phyloP scores from a whole-genome alignment of 2,329 filamentous ascomycete genomes.

The Aspergillus sp. region DNA sequence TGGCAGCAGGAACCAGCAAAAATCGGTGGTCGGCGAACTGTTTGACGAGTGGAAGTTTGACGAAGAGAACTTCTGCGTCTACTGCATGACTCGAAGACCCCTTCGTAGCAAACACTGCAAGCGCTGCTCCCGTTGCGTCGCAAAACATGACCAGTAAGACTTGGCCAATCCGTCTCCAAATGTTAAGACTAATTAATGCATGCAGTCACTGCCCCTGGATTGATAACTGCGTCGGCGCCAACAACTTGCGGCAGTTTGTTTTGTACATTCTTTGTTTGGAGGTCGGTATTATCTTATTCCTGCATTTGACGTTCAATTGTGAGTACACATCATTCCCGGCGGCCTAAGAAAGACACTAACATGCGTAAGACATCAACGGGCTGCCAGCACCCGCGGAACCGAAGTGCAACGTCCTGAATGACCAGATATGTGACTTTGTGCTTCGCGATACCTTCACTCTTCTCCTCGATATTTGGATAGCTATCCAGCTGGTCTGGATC shows the following conservation, averaged over 20 bases:
- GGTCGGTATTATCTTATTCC: conserved; percentile 69
- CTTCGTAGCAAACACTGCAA: conserved; percentile 95
- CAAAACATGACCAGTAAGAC: conserved; percentile 92
- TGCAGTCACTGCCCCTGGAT: conserved; percentile 94
- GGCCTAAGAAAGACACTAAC: conserved; percentile 1
- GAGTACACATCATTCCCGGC: conserved; percentile 34
- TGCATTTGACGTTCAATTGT: conserved; percentile 74
- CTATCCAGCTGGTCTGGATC: conserved; percentile 88
- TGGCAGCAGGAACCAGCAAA: conserved; percentile 84
- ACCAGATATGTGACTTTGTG: conserved; percentile 70
- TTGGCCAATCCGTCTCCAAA: not conserved
- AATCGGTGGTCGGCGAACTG: conserved; percentile 83
- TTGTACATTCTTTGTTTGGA: conserved; percentile 81
- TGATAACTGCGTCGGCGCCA: conserved; percentile 91
- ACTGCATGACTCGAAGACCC: conserved; percentile 91
- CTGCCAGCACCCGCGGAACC: conserved; percentile 52
- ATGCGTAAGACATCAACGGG: conserved; percentile 58
- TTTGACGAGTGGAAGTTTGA: conserved; percentile 86
- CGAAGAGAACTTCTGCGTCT: conserved; percentile 88
- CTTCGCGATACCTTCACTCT: conserved; percentile 83
- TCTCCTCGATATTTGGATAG: conserved; percentile 74
- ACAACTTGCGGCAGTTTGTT: conserved; percentile 95
- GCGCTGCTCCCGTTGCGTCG: conserved; percentile 86
- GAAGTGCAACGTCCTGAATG: conserved; percentile 73
- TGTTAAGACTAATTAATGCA: not conserved